phyloP scores from a whole-genome alignment of 306 rosid genomes.

The Vigna angularis region DNA sequence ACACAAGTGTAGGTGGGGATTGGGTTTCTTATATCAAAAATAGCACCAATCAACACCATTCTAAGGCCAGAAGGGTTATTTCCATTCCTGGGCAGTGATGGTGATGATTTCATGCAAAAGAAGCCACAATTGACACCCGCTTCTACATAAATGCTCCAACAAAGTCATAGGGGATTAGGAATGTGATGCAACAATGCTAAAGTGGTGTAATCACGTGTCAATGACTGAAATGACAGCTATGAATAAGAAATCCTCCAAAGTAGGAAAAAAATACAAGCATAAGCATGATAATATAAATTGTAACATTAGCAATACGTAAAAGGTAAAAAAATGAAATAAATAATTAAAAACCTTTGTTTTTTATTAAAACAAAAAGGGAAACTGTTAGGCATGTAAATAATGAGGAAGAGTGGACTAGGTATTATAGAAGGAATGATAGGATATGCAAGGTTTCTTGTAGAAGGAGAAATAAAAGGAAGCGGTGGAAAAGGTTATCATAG shows the following conservation, averaged over 20 bases:
- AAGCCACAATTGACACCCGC: neutral
- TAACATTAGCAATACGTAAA: neutral
- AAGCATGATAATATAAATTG: constrained; percentile 14
- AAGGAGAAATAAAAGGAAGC: too few species aligned
- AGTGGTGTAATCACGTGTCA: neutral
- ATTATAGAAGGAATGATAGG: too few species aligned
- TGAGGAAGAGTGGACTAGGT: too few species aligned
- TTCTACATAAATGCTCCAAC: neutral
- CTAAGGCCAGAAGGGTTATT: neutral
- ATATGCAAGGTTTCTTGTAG: too few species aligned
- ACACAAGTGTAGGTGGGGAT: neutral
- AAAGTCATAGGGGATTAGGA: neutral
- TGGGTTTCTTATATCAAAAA: neutral
- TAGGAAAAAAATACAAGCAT: neutral
- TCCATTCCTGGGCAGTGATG: too few species aligned
- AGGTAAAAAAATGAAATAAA: constrained; percentile 13
- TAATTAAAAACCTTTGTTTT: neutral
- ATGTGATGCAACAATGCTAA: neutral
- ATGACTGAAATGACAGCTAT: neutral
- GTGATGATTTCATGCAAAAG: neutral
- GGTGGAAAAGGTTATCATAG: too few species aligned
- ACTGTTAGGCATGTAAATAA: too few species aligned
- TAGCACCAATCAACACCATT: neutral
- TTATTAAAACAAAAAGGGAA: constrained; percentile 1
- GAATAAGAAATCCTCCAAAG: constrained; percentile 2